Evolutionary conservation across 805 yeast species (phyloP).

Genomic region (Monosporozyma servazzii): DNA sequence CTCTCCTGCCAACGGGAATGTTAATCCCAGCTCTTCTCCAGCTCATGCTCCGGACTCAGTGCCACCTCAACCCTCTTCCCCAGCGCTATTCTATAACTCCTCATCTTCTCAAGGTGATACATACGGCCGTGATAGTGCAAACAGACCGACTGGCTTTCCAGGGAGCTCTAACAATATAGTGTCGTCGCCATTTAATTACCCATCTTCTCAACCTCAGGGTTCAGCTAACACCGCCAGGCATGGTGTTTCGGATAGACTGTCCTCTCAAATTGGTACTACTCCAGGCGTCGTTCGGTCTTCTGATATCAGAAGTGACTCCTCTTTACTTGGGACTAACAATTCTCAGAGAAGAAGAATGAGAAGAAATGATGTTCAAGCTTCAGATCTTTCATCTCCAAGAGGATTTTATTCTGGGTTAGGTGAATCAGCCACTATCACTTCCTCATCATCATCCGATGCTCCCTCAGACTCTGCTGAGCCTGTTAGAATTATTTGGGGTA

Average conservation of each 20-base stretch:
- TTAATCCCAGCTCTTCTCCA: conserved; percentile 29
- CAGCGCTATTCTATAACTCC: conserved; percentile 28
- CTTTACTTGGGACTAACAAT: conserved; percentile 30
- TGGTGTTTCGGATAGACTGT: conserved; percentile 8
- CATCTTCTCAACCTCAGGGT: conserved; percentile 25
- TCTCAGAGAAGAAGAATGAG: conserved; percentile 42
- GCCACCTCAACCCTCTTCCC: conserved; percentile 32
- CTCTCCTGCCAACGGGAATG: conserved; percentile 30
- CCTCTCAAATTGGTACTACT: conserved; percentile 7
- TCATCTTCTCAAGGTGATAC: conserved; percentile 28
- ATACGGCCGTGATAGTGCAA: conserved; percentile 17
- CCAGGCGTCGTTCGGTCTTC: conserved; percentile 28
- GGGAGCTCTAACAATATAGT: conserved; percentile 15
- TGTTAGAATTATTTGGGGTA: conserved; percentile 94
- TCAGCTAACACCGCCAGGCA: not conserved
- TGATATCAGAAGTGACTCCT: conserved; percentile 38
- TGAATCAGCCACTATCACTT: conserved; percentile 2
- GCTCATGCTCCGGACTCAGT: conserved; percentile 29
- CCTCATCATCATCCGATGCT: conserved; percentile 24
- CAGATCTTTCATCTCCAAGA: conserved; percentile 69
- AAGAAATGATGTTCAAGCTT: conserved; percentile 71
- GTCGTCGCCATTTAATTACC: conserved; percentile 39
- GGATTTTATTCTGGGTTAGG: conserved; percentile 34
- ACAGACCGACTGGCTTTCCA: conserved; percentile 3
- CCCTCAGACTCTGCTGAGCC: conserved; percentile 52